These are phyloP conservation scores for Chaetothyriales sp. DNA, from an alignment of 2,329 filamentous ascomycete species.

Conservation along the genomic window DNA sequence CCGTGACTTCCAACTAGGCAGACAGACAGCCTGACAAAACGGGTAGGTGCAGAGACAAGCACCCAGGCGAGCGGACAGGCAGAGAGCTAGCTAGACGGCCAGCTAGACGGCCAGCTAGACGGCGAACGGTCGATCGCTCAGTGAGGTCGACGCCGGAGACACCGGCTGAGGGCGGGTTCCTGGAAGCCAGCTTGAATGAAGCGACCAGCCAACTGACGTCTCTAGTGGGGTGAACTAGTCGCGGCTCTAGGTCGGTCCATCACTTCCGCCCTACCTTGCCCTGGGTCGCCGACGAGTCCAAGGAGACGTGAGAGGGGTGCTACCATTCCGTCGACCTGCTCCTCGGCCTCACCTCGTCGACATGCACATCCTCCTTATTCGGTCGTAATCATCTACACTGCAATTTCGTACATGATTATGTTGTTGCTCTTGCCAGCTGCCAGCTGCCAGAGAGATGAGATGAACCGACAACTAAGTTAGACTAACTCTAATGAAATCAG, in stretches of 20 bases:
- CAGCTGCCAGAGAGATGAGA: too few relatives aligned
- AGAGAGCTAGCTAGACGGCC: background rate
- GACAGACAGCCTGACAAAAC: too few relatives aligned
- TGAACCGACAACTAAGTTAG: background rate
- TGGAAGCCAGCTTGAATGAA: background rate
- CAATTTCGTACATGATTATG: background rate
- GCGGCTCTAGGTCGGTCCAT: background rate
- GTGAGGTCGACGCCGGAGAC: background rate
- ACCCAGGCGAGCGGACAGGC: background rate
- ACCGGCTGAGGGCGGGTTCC: background rate
- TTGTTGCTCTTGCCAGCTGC: background rate
- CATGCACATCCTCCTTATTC: background rate
- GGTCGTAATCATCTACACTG: background rate
- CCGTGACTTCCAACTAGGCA: too few relatives aligned
- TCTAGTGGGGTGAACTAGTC: background rate
- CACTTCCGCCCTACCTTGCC: background rate
- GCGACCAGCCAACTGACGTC: background rate
- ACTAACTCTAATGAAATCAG: background rate
- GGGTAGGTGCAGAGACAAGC: background rate
- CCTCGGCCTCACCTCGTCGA: background rate
- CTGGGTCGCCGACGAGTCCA: background rate
- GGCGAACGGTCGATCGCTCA: background rate
- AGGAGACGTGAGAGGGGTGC: background rate
- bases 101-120: too few relatives aligned
- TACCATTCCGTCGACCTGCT: background rate